These are phyloP conservation scores for Teunomyces stri DNA, from an alignment of 805 yeast species.

Conservation along the genomic window DNA sequence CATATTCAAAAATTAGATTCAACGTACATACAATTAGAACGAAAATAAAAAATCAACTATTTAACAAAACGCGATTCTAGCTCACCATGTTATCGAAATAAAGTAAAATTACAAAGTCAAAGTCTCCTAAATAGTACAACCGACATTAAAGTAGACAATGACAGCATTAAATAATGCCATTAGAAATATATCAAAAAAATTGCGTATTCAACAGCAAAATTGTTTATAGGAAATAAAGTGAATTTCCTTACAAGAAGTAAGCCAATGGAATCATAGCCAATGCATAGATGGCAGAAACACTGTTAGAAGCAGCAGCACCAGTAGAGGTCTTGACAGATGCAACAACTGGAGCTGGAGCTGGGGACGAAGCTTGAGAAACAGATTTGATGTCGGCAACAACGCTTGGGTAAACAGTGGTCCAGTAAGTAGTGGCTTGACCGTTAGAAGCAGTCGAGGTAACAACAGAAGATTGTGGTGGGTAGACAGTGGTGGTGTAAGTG, in stretches of 20 bases:
- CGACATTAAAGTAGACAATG: not conserved
- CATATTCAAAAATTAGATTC: not conserved
- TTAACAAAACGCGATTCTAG: not conserved
- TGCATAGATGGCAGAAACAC: slow-evolving; percentile 24
- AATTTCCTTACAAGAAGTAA: slow-evolving; percentile 12
- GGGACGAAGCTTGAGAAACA: slow-evolving; percentile 6
- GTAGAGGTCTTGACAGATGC: not conserved
- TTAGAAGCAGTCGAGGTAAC: slow-evolving; percentile 10
- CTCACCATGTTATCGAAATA: slow-evolving; percentile 9
- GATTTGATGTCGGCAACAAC: not conserved
- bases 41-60: not conserved
- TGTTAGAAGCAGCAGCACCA: slow-evolving; percentile 1
- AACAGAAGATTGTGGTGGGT: slow-evolving; percentile 8
- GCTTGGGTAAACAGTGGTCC: slow-evolving; percentile 7
- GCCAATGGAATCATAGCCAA: slow-evolving; percentile 31
- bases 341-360: slow-evolving; percentile 7
- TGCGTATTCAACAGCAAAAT: not conserved
- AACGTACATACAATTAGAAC: not conserved
- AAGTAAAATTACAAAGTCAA: slow-evolving; percentile 17
- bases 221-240: not conserved
- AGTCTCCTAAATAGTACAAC: not conserved
- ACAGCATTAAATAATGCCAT: not conserved
- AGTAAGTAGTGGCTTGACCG: slow-evolving; percentile 9
- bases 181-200: not conserved
- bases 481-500: slow-evolving; percentile 7